Percentiles rank a stretch among this genome's conserved stretches.
phyloP scores from a whole-genome alignment of 2,329 filamentous ascomycete genomes.

The Pseudogymnoascus sp. region DNA sequence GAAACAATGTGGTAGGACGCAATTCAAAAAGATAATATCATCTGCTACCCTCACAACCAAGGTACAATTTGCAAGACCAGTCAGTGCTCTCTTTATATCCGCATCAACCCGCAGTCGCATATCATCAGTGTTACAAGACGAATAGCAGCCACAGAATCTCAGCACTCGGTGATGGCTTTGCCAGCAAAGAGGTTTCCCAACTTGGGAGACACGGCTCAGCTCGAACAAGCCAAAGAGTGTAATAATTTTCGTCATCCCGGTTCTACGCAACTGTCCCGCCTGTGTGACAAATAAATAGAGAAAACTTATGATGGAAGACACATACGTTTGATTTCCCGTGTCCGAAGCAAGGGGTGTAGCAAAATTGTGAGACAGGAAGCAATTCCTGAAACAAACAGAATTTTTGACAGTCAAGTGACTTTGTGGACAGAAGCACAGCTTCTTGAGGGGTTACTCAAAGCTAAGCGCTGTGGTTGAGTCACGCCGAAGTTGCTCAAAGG shows the following conservation, averaged over 20 bases:
- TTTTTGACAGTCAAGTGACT: constrained; percentile 5
- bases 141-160: background rate
- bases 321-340: background rate
- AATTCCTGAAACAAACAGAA: background rate
- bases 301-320: background rate
- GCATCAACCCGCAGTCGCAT: background rate
- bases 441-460: background rate
- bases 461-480: background rate
- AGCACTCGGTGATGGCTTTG: background rate
- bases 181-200: constrained; percentile 5
- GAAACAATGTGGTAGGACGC: background rate
- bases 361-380: background rate
- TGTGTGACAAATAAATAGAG: background rate
- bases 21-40: background rate
- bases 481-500: background rate
- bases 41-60: background rate
- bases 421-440: background rate
- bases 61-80: background rate
- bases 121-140: background rate
- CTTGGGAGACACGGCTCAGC: constrained; percentile 2
- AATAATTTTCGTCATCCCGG: constrained; percentile 1
- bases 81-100: constrained; percentile 8
- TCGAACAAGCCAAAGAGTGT: constrained; percentile 2
- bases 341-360: background rate
- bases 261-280: background rate